Conservation (phyloP, 345 rosid genomes). For the Euphorbia lathyris region DNA sequence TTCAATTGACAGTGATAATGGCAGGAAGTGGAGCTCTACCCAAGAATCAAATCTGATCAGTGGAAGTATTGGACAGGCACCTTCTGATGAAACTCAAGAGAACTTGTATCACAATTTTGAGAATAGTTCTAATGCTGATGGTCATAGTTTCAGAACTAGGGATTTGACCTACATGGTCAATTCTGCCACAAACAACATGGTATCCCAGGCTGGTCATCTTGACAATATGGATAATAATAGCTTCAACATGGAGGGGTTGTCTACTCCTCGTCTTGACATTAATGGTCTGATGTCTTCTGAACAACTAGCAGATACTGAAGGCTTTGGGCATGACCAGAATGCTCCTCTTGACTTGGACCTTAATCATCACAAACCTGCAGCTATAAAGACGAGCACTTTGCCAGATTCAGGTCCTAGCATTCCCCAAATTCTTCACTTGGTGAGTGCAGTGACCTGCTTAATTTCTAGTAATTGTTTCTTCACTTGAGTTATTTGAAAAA, state of each 20-base stretch:
- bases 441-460: conserved; percentile 30
- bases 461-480: conserved; percentile 4
- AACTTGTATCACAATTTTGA: conserved; percentile 61
- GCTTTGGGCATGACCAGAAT: conserved; percentile 39
- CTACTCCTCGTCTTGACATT: conserved; percentile 46
- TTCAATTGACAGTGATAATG: conserved; percentile 71
- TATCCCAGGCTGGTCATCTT: conserved; percentile 31
- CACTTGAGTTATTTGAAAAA: too few relatives aligned
- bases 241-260: conserved; percentile 47
- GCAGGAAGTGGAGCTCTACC: conserved; percentile 81
- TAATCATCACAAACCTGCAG: conserved; percentile 43
- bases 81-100: conserved; percentile 66
- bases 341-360: conserved; percentile 43
- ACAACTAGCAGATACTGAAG: conserved; percentile 32
- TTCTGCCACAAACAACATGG: conserved; percentile 44
- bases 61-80: conserved; percentile 44
- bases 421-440: conserved; percentile 96
- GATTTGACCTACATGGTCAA: conserved; percentile 40
- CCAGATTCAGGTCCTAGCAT: conserved; percentile 80
- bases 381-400: conserved; percentile 49
- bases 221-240: conserved; percentile 51
- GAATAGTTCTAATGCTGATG: conserved; percentile 43
- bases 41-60: conserved; percentile 55
- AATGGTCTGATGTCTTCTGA: conserved; percentile 53
- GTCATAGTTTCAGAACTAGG: conserved; percentile 44